A percentile compares a stretch with the other conserved stretches of the same genome.
Conservation (phyloP, 352 stramenopile genomes). For the Thraustochytrium sp. region DNA sequence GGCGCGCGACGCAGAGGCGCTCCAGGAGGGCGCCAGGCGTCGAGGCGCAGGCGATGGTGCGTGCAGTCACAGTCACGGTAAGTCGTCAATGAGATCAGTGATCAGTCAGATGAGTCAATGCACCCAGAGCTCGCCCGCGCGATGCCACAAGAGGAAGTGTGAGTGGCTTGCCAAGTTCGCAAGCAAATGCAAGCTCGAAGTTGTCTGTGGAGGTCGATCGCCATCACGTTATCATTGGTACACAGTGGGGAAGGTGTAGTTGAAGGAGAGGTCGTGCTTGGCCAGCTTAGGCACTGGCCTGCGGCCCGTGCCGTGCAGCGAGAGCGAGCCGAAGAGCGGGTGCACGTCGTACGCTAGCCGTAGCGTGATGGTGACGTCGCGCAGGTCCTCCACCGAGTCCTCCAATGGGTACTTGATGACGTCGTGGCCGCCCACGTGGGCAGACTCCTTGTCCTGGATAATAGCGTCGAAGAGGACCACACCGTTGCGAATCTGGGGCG, state of each 20-base stretch:
- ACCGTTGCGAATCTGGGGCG: not conserved
- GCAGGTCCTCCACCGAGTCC: slow-evolving; percentile 6
- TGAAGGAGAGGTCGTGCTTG: not conserved
- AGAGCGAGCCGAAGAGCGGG: slow-evolving; percentile 2
- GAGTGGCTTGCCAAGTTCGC: too few relatives aligned
- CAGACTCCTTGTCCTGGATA: not conserved
- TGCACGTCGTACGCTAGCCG: slow-evolving; percentile 29
- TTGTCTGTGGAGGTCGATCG: too few relatives aligned
- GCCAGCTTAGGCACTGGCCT: not conserved
- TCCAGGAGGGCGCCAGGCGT: too few relatives aligned
- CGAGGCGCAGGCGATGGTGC: too few relatives aligned
- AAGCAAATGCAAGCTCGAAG: too few relatives aligned
- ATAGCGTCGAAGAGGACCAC: slow-evolving; percentile 23
- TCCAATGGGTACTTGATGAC: slow-evolving; percentile 36
- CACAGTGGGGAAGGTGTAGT: slow-evolving; percentile 40
- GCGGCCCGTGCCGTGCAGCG: not conserved
- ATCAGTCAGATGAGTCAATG: too few relatives aligned
- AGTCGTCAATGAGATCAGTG: too few relatives aligned
- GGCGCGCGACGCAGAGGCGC: too few relatives aligned
- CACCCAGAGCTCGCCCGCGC: too few relatives aligned
- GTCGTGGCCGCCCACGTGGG: not conserved
- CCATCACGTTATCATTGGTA: too few relatives aligned
- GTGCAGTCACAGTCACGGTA: too few relatives aligned
- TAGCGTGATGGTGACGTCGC: slow-evolving; percentile 18
- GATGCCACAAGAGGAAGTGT: too few relatives aligned